Percentiles rank a stretch among this genome's conserved stretches.
These are phyloP conservation scores for Aspergillus tanneri DNA, from an alignment of 2,329 filamentous ascomycete genomes.

Conservation along the genomic window DNA sequence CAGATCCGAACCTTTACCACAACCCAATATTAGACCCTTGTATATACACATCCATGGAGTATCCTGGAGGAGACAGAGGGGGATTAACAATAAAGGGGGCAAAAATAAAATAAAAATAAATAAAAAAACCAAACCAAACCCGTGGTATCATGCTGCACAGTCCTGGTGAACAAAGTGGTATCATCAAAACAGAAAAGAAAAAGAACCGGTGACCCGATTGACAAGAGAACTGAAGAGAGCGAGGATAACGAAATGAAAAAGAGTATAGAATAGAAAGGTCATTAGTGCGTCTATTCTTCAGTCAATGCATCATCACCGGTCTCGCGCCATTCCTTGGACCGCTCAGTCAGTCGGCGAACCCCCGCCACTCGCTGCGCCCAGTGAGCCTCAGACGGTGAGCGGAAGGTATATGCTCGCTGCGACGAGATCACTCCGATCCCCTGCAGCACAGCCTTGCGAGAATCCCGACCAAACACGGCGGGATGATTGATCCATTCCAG, in stretches of 20 bases:
- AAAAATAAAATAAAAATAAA: not conserved
- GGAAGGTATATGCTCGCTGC: conserved; percentile 89
- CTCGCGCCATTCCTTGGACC: conserved; percentile 89
- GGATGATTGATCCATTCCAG: conserved; percentile 98
- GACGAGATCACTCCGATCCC: conserved; percentile 95
- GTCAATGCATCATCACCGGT: conserved; percentile 70
- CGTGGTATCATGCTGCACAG: conserved; percentile 38
- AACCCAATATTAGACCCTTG: not conserved
- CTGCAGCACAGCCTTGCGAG: conserved; percentile 91
- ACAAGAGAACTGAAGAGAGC: conserved; percentile 10
- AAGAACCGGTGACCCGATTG: conserved; percentile 5
- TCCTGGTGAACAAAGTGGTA: conserved; percentile 43
- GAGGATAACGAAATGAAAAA: conserved; percentile 8
- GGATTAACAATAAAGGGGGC: not conserved
- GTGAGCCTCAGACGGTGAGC: conserved; percentile 81
- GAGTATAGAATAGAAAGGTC: conserved; percentile 9
- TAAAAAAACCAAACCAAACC: conserved; percentile 16
- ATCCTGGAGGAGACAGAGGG: not conserved
- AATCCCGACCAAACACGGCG: conserved; percentile 89
- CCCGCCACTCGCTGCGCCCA: conserved; percentile 84
- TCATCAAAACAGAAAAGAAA: conserved; percentile 33
- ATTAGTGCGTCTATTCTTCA: conserved; percentile 45
- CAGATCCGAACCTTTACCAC: not conserved
- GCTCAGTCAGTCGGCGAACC: conserved; percentile 76
- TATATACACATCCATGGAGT: not conserved